A percentile compares a stretch with the other conserved stretches of the same genome.
Conservation (phyloP, 2,329 filamentous ascomycete genomes). For the Penicillium sp. region DNA sequence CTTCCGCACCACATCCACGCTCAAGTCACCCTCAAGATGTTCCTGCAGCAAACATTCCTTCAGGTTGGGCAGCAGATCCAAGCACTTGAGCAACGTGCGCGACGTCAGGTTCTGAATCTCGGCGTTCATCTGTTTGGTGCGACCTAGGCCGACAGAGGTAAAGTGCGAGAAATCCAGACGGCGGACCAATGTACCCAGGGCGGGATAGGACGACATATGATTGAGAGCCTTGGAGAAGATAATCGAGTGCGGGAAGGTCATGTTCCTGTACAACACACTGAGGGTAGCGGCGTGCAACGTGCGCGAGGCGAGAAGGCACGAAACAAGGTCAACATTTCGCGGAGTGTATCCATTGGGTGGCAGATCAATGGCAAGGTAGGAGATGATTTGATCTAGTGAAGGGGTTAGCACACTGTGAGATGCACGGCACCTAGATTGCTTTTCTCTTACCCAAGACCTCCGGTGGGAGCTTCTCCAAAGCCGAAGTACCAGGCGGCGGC, state of each 20-base stretch:
- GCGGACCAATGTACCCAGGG: slow-evolving; percentile 74
- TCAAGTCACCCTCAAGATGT: slow-evolving; percentile 76
- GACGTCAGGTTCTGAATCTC: slow-evolving; percentile 76
- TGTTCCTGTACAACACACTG: slow-evolving; percentile 74
- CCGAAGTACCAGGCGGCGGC: slow-evolving; percentile 46
- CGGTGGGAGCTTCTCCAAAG: slow-evolving; percentile 68
- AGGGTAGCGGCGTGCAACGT: slow-evolving; percentile 73
- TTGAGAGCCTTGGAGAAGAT: slow-evolving; percentile 81
- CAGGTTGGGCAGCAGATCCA: slow-evolving; percentile 72
- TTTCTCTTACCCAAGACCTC: slow-evolving; percentile 68
- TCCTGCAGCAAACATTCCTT: slow-evolving; percentile 81
- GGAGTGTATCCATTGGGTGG: slow-evolving; percentile 74
- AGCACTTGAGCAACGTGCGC: slow-evolving; percentile 70
- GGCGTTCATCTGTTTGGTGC: slow-evolving; percentile 72
- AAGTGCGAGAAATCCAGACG: slow-evolving; percentile 85
- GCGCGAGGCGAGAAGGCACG: slow-evolving; percentile 75
- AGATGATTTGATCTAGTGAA: slow-evolving; percentile 69
- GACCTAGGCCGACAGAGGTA: slow-evolving; percentile 76
- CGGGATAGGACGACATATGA: slow-evolving; percentile 67
- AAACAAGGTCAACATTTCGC: slow-evolving; percentile 77
- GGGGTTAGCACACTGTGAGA: slow-evolving; percentile 11
- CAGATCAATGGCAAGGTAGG: slow-evolving; percentile 72
- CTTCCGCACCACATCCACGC: slow-evolving; percentile 68
- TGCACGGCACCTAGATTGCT: not conserved
- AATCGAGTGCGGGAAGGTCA: slow-evolving; percentile 79